Evolutionary conservation across 2,329 filamentous ascomycete genomes (phyloP), one percentile per base, ranked within the genome.

Genomic region (Graphilbum fragrans): DNA sequence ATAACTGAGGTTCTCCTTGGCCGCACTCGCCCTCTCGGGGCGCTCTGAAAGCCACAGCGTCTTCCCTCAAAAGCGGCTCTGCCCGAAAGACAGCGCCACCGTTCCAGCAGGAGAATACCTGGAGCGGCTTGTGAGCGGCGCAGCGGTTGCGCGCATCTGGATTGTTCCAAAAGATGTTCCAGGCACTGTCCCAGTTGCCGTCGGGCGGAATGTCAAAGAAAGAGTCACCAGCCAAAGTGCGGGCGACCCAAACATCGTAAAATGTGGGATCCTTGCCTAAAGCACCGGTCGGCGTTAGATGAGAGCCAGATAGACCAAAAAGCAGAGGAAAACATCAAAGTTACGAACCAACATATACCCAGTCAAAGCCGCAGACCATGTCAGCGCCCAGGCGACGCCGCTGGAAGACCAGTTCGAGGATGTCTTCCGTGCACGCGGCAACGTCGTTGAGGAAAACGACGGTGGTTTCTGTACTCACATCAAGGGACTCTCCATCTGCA

Each of bases 341-440:
- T n/a, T n/a, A n/a, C 0, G 41, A 40, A 0, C 60, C 43, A 3
- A 58, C 54, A 34, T 65, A 66, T 0, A 60, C 65, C 72, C 73
- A 79, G 52, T 79, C 74, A 63, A 79, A 69, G 6, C 60, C 70
- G 49, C 73, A 80, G 0, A 65, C 67, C 67, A 75, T 74, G 50
- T 72, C 66, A 8, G 72, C 73, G 2, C 52, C 54, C 31, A 70
- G 67, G 3, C 47, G 48, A 6, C 45, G 48, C 21, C 60, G 64
- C 52, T 77, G 72, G 47, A 70, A 60, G 1, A 67, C 49, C 1
- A 78, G 57, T 52, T 78, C 74, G 4, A 80, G 58, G 16, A 79
- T 63, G 46, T 79, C 73, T 32, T 77, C 70, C 8, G 59, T 34
- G 44, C 72, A 76, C 5, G 59, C 54, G 3, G 66, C 65, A 11